These are phyloP conservation scores for Amphicarpaea edgeworthii DNA, from an alignment of 306 rosid species.

Conservation along the genomic window DNA sequence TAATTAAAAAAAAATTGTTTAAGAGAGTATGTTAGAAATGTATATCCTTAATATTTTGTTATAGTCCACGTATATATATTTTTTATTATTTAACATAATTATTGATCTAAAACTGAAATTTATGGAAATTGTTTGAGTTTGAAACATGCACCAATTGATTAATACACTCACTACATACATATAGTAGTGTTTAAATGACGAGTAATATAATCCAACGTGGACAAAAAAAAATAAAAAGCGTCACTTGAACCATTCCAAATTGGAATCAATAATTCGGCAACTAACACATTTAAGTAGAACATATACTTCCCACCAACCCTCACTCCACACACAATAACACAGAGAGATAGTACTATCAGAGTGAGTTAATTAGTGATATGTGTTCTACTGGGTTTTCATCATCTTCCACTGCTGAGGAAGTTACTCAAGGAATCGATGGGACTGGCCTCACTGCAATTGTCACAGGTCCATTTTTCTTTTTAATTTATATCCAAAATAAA, in stretches of 20 bases:
- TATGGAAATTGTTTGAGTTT: too few species aligned
- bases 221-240: neutral
- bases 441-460: conserved; percentile 83
- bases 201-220: neutral
- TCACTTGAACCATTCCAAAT: neutral
- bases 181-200: too few species aligned
- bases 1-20: too few species aligned
- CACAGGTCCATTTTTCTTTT: conserved; percentile 56
- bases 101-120: too few species aligned
- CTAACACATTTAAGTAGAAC: neutral
- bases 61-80: too few species aligned
- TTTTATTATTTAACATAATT: too few species aligned
- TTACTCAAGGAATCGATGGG: conserved; percentile 76
- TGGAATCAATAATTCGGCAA: neutral
- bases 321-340: neutral
- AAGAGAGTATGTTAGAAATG: too few species aligned
- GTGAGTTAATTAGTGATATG: conserved; percentile 49
- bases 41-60: too few species aligned
- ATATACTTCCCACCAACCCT: neutral
- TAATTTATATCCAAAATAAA: neutral
- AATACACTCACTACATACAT: too few species aligned
- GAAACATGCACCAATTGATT: too few species aligned
- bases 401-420: conserved; percentile 80
- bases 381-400: conserved; percentile 80
- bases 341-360: neutral